Conservation (phyloP, 2,329 filamentous ascomycete genomes). For the Venturia effusa region DNA sequence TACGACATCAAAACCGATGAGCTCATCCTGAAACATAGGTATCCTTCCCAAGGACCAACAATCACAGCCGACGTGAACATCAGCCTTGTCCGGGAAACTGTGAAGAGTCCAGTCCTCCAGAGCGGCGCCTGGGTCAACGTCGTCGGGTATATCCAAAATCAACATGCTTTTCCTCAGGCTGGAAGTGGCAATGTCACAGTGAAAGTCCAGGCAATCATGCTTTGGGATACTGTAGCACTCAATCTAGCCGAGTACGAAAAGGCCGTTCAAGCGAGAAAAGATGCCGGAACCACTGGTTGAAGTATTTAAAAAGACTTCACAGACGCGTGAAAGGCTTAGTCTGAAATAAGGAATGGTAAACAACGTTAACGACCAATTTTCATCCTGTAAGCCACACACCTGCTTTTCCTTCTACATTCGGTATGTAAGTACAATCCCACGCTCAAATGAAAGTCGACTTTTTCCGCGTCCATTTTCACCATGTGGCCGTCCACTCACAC, state of each 20-base stretch:
- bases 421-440: slow-evolving; percentile 1
- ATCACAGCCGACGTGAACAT: slow-evolving; percentile 56
- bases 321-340: neutral
- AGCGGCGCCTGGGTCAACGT: slow-evolving; percentile 85
- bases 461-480: neutral
- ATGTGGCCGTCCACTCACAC: neutral
- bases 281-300: neutral
- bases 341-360: neutral
- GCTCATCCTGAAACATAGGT: slow-evolving; percentile 58
- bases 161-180: neutral
- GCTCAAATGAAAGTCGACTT: neutral
- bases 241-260: slow-evolving; percentile 61
- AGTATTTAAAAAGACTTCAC: too few relatives aligned
- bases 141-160: slow-evolving; percentile 54
- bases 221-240: slow-evolving; percentile 69
- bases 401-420: neutral
- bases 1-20: slow-evolving; percentile 48
- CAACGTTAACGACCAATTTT: neutral
- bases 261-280: slow-evolving; percentile 21
- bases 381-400: neutral
- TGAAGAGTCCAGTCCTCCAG: slow-evolving; percentile 53
- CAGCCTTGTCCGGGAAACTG: slow-evolving; percentile 54
- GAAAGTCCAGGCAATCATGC: slow-evolving; percentile 58
- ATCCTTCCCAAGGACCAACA: slow-evolving; percentile 24
- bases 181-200: slow-evolving; percentile 8